phyloP scores from a whole-genome alignment of 345 rosid species.

The Moricandia arvensis region DNA sequence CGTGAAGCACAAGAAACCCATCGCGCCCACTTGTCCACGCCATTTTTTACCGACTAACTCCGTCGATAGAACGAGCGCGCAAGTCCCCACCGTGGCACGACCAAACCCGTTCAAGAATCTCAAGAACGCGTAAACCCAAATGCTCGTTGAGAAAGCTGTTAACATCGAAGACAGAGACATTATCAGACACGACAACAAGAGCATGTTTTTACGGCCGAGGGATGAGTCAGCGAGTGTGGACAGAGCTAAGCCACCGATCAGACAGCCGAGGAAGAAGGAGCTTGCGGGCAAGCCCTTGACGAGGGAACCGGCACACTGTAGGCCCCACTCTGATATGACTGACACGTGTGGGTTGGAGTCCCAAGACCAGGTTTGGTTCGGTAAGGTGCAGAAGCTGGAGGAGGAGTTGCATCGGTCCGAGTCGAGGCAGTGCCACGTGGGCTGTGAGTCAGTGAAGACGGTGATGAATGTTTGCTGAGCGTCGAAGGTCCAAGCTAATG shows the following conservation, averaged over 20 bases:
- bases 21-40: conserved; percentile 47
- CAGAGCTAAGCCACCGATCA: conserved; percentile 48
- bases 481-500: conserved; percentile 54
- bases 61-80: conserved; percentile 47
- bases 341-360: conserved; percentile 40
- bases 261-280: conserved; percentile 58
- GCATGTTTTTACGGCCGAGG: conserved; percentile 63
- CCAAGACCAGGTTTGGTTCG: conserved; percentile 49
- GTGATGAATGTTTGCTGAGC: conserved; percentile 67
- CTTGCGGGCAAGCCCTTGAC: conserved; percentile 56
- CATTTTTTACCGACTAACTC: conserved; percentile 50
- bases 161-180: conserved; percentile 46
- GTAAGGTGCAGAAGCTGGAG: conserved; percentile 40
- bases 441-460: conserved; percentile 56
- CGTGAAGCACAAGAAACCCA: conserved; percentile 49
- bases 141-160: conserved; percentile 42
- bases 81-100: conserved; percentile 46
- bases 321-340: conserved; percentile 55
- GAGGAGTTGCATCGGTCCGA: conserved; percentile 29
- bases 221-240: conserved; percentile 57
- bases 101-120: conserved; percentile 51
- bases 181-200: conserved; percentile 42
- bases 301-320: conserved; percentile 47
- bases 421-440: conserved; percentile 53
- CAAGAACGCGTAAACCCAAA: conserved; percentile 47